Base-by-base conservation (phyloP, 2,329 filamentous ascomycete species). In the Capronia coronata region DNA sequence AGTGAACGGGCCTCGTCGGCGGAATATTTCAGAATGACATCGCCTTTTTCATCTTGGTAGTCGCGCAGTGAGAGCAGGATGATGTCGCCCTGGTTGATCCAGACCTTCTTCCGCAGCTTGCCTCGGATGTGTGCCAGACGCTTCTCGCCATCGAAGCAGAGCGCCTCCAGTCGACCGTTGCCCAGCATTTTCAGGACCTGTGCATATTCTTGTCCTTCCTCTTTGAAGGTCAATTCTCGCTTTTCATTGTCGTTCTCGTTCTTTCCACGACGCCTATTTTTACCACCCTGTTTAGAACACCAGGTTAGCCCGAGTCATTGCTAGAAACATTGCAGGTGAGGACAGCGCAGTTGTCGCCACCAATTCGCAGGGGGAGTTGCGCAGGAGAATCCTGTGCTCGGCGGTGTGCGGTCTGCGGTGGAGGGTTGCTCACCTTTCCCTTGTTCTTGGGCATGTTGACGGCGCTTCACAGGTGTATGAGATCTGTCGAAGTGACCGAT, bases 171-270 rank as follows among this genome's bases (percentile, higher is more conserved):
- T 63, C 90, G 87, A 61, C 90, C 89, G 79, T 95, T 95, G 60
- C 89, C 89, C 56, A 95, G 80, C 90, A 96, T 95, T 79, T 95
- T 95, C 63, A 90, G 75, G 62, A 93, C 87, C 73, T 93, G 87
- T 45, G 87, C 87, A 63, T 87, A 87, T 72, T 87, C 84, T 77
- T 97, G 91, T 61, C 91, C 91, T 68, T 97, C 91, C 71, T 97
- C 93, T 76, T 96, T 96, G 83, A 97, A 97, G 66, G 88, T 91
- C 65, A 97, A 80, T 73, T 97, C 91, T 72, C 91, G 90, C 80
- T 96, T 96, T 77, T 96, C 90, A 69, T 96, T 94, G 78, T 97
- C 93, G 75, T 93, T 94, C 76, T 94, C 88, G 80, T 94, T 94
- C 85, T 96, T 97, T 75, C 91, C 91, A 76, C 93, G 83, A 82